phyloP scores from a whole-genome alignment of 164 flowering plant genomes.

The Nymphaea colorata region DNA sequence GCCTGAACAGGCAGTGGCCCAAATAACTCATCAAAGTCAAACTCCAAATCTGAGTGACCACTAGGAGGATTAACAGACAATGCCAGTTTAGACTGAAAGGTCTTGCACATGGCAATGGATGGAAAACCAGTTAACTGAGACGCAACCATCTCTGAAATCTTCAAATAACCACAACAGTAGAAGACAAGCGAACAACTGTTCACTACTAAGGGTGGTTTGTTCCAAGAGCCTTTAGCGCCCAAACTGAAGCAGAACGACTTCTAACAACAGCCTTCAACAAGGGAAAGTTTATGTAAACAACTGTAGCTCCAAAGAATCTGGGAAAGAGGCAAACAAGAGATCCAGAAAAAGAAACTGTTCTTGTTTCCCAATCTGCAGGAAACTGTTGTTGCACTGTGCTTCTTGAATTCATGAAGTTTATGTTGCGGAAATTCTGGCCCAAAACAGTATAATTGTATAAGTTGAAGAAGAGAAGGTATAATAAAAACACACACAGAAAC shows the following conservation, averaged over 20 bases:
- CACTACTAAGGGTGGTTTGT: conserved; percentile 12
- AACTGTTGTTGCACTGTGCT: conserved; percentile 52
- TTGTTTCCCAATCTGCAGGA: conserved; percentile 86
- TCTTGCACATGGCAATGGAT: conserved; percentile 13
- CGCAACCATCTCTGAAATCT: conserved; percentile 47
- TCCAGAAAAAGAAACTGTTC: conserved; percentile 52
- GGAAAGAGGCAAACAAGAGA: conserved; percentile 55
- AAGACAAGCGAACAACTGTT: conserved; percentile 1
- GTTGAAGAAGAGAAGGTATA: background rate
- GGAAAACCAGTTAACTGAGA: conserved; percentile 32
- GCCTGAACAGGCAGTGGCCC: conserved; percentile 53
- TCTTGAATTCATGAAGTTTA: conserved; percentile 76
- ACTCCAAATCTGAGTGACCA: conserved; percentile 23
- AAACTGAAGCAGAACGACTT: conserved; percentile 28
- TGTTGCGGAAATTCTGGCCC: conserved; percentile 14
- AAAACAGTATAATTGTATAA: background rate
- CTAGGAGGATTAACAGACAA: conserved; percentile 16
- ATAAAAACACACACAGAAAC: background rate
- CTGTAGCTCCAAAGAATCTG: conserved; percentile 44
- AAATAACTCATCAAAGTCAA: conserved; percentile 86
- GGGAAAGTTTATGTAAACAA: conserved; percentile 35
- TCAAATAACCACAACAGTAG: conserved; percentile 19
- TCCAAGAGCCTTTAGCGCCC: conserved; percentile 10
- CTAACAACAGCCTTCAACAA: conserved; percentile 56
- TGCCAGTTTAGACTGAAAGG: conserved; percentile 23